Evolutionary conservation across 768 basidiomycete genomes (phyloP).

Genomic region (Trametes cinnabarina): DNA sequence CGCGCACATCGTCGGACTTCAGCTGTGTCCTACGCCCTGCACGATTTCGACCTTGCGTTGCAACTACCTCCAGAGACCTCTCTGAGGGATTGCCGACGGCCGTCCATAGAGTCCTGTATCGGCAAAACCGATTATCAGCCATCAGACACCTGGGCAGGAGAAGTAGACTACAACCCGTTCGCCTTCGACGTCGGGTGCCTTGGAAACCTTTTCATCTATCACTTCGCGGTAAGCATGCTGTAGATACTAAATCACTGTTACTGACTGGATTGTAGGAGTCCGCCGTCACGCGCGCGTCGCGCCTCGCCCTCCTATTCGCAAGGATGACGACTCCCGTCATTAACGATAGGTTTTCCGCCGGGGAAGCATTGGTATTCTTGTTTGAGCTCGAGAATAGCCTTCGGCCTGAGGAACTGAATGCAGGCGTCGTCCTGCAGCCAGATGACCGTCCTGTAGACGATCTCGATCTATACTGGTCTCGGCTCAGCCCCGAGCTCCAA

Average conservation of each 20-base stretch:
- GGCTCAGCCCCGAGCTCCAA: not conserved
- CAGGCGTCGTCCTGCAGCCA: not conserved
- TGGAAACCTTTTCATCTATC: not conserved
- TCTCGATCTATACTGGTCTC: not conserved
- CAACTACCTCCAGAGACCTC: not conserved
- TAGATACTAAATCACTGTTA: no score
- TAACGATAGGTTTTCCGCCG: not conserved
- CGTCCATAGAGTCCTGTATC: not conserved
- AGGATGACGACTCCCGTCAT: not conserved
- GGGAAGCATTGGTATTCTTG: not conserved
- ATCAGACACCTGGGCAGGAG: not conserved
- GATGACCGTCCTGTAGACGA: not conserved
- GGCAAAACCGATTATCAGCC: not conserved
- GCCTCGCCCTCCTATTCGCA: not conserved
- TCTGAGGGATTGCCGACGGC: not conserved
- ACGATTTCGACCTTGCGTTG: not conserved
- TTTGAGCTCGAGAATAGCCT: not conserved
- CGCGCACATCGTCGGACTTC: not conserved
- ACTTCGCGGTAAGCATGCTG: not conserved
- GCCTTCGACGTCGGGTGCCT: slow-evolving; percentile 1
- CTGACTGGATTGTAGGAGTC: not conserved
- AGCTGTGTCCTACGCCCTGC: not conserved
- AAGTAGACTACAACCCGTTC: slow-evolving; percentile 5
- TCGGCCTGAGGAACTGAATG: not conserved
- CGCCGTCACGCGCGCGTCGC: not conserved